Percentiles rank a stretch among this genome's conserved stretches.
phyloP scores from a whole-genome alignment of 352 stramenopile genomes.

The Globisporangium spinosum region DNA sequence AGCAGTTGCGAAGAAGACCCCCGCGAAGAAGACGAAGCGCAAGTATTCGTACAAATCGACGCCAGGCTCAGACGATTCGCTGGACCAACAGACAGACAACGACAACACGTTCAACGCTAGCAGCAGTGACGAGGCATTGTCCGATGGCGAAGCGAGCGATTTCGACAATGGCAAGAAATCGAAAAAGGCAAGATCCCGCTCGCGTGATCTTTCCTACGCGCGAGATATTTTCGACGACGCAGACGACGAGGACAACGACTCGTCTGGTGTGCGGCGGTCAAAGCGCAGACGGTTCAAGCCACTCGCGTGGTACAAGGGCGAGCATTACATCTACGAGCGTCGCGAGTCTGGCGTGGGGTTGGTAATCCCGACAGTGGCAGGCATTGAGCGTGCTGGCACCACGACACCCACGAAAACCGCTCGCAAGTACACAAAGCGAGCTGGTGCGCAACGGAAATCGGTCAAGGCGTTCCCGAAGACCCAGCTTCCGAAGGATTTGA shows the following conservation, averaged over 20 bases:
- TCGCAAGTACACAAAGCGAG: constrained; percentile 25
- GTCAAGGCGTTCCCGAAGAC: constrained; percentile 37
- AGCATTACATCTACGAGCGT: constrained; percentile 84
- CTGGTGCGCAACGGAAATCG: constrained; percentile 26
- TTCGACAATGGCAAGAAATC: constrained; percentile 26
- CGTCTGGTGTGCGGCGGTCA: constrained; percentile 57
- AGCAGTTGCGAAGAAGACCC: constrained; percentile 8
- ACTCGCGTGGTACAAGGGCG: constrained; percentile 86
- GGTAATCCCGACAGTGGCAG: constrained; percentile 74
- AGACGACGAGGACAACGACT: constrained; percentile 31
- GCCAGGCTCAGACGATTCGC: constrained; percentile 42
- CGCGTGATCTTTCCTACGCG: constrained; percentile 31
- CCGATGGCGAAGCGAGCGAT: constrained; percentile 49
- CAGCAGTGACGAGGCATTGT: constrained; percentile 35
- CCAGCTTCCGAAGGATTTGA: constrained; percentile 47
- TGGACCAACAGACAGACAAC: constrained; percentile 48
- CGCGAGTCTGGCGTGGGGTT: constrained; percentile 76
- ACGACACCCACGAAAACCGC: constrained; percentile 51
- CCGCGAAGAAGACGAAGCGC: constrained; percentile 22
- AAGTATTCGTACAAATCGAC: constrained; percentile 53
- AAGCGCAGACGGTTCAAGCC: constrained; percentile 80
- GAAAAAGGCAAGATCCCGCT: constrained; percentile 22
- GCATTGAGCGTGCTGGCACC: constrained; percentile 60
- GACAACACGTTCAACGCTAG: constrained; percentile 54
- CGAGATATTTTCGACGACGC: constrained; percentile 54